phyloP scores from a whole-genome alignment of 176 grass and related monocot genomes.

The Oryza punctata region DNA sequence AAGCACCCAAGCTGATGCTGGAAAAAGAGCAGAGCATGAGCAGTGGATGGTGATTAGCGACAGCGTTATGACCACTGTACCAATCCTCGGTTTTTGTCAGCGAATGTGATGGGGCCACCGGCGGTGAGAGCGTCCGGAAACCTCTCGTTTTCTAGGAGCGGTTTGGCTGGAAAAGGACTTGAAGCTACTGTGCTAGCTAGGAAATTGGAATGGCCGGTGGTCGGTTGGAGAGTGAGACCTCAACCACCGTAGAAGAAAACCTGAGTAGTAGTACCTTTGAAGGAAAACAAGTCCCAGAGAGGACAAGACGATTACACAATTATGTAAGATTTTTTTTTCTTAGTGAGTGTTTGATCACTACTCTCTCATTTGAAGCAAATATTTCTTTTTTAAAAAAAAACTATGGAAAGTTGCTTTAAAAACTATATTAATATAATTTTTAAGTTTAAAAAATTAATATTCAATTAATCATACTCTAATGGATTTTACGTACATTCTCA shows the following conservation, averaged over 20 bases:
- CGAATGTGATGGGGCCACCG: background rate
- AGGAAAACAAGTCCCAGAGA: background rate
- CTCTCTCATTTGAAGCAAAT: too few relatives aligned
- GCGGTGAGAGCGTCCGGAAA: background rate
- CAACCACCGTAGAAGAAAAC: constrained; percentile 20
- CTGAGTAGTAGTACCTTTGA: background rate
- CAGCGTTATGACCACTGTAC: background rate
- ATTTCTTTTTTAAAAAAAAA: too few relatives aligned
- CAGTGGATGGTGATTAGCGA: too few relatives aligned
- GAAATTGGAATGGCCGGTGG: background rate
- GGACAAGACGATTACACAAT: background rate
- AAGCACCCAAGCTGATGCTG: background rate
- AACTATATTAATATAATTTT: too few relatives aligned
- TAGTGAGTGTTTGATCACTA: background rate
- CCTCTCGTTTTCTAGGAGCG: background rate
- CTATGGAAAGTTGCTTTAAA: too few relatives aligned
- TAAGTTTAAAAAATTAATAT: too few relatives aligned
- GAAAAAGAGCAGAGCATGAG: background rate
- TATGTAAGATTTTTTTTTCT: background rate
- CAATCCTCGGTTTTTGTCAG: background rate
- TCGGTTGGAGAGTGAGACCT: constrained; percentile 19
- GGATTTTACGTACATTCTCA: too few relatives aligned
- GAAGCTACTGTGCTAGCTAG: background rate
- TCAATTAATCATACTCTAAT: too few relatives aligned
- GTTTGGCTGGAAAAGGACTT: background rate